A percentile compares a stretch with the other conserved stretches of the same genome.
Evolutionary conservation across 768 basidiomycete species (phyloP).

Genomic region (Hericium erinaceus): DNA sequence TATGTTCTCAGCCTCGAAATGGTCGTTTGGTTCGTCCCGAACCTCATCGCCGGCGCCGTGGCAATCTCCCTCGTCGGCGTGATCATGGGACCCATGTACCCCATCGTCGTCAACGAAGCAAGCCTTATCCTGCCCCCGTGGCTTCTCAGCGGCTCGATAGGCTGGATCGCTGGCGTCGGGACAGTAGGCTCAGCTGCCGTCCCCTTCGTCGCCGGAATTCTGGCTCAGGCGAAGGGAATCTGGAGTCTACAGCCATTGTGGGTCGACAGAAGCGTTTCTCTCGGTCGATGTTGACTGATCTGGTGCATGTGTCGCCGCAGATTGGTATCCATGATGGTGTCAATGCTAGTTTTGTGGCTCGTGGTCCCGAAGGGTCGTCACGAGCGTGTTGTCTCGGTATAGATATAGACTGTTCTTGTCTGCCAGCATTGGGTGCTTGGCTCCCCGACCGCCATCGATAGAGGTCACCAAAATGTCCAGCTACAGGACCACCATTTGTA

Average conservation of each 20-base stretch:
- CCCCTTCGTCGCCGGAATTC: conserved; percentile 3
- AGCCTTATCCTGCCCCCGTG: conserved; percentile 8
- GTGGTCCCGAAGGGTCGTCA: not conserved
- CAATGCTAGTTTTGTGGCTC: not conserved
- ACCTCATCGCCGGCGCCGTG: conserved; percentile 53
- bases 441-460: too few relatives aligned
- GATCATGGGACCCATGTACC: conserved; percentile 70
- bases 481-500: too few relatives aligned
- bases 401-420: too few relatives aligned
- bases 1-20: conserved; percentile 39
- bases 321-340: conserved; percentile 2
- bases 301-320: not conserved
- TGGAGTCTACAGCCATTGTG: conserved; percentile 13
- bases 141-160: too few relatives aligned
- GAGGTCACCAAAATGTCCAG: too few relatives aligned
- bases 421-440: too few relatives aligned
- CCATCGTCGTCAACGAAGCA: conserved; percentile 26
- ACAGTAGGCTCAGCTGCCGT: not conserved
- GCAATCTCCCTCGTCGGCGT: conserved; percentile 58
- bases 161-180: too few relatives aligned
- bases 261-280: conserved; percentile 4
- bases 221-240: not conserved
- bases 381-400: not conserved
- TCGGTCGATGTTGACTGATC: conserved; percentile 2
- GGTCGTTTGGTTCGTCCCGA: conserved; percentile 61